Percentiles rank a stretch among this genome's conserved stretches.
phyloP scores from a whole-genome alignment of 495 filamentous ascomycete species.

The Trichocladium uniseriatum region DNA sequence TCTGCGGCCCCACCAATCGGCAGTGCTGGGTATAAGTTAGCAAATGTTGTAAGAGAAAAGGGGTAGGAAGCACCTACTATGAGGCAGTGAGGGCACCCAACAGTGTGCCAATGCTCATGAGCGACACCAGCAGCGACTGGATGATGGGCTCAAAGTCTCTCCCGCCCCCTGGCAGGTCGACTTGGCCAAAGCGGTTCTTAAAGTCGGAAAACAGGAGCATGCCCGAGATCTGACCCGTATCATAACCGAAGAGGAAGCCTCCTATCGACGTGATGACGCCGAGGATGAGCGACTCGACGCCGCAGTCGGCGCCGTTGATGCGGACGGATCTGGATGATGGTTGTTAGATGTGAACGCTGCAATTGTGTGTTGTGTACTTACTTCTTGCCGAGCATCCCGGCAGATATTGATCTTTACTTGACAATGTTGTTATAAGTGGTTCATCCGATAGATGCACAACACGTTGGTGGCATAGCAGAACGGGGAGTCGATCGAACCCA shows the following conservation, averaged over 20 bases:
- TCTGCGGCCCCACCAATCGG: slow-evolving; percentile 33
- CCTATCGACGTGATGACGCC: slow-evolving; percentile 48
- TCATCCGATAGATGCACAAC: not conserved
- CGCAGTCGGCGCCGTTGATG: slow-evolving; percentile 30
- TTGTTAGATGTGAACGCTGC: not conserved
- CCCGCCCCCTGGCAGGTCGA: slow-evolving; percentile 11
- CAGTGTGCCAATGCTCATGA: slow-evolving; percentile 39
- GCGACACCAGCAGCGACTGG: slow-evolving; percentile 34
- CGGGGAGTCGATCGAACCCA: no score
- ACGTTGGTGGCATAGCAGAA: no score
- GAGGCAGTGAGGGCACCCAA: slow-evolving; percentile 30
- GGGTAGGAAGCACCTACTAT: slow-evolving; percentile 11
- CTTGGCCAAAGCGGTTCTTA: slow-evolving; percentile 34
- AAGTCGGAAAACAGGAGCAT: slow-evolving; percentile 54
- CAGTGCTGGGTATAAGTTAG: slow-evolving; percentile 13
- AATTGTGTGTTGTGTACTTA: not conserved
- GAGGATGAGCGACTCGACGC: slow-evolving; percentile 28
- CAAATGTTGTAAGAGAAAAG: not conserved
- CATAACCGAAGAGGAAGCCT: slow-evolving; percentile 68
- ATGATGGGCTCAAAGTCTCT: slow-evolving; percentile 27
- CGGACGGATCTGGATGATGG: slow-evolving; percentile 20
- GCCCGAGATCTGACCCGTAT: slow-evolving; percentile 52
- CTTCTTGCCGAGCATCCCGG: slow-evolving; percentile 6
- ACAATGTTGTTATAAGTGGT: not conserved
- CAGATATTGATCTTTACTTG: not conserved